phyloP scores from a whole-genome alignment of 2,329 filamentous ascomycete genomes.

The Colletotrichum sp. region DNA sequence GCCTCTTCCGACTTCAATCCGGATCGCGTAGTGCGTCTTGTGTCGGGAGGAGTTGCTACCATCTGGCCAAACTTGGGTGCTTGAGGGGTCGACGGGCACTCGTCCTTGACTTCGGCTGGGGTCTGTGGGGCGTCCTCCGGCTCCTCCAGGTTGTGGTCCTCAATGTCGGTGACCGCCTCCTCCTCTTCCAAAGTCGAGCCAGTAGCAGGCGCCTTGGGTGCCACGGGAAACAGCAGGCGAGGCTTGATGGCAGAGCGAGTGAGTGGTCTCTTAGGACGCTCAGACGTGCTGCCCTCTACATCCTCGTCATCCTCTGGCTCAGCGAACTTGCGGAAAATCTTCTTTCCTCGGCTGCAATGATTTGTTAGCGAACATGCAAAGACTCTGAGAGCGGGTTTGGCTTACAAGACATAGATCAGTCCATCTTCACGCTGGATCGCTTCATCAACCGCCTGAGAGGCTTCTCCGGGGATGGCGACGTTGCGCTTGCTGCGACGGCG shows the following conservation, averaged over 20 bases:
- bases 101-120: constrained; percentile 23
- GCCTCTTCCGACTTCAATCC: constrained; percentile 50
- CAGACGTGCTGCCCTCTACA: constrained; percentile 32
- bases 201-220: constrained; percentile 26
- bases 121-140: constrained; percentile 41
- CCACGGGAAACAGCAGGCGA: constrained; percentile 70
- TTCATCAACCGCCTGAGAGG: constrained; percentile 65
- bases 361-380: constrained; percentile 9
- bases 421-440: constrained; percentile 72
- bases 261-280: constrained; percentile 48
- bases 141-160: constrained; percentile 49
- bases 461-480: constrained; percentile 62
- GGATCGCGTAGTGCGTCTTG: constrained; percentile 63
- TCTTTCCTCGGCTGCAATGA: constrained; percentile 73
- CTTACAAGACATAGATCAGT: constrained; percentile 79
- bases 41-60: constrained; percentile 65
- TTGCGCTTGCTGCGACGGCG: constrained; percentile 61
- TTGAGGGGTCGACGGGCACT: constrained; percentile 50
- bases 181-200: constrained; percentile 54
- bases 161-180: constrained; percentile 64
- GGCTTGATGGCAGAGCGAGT: constrained; percentile 76
- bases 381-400: constrained; percentile 29
- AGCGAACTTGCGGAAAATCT: constrained; percentile 74
- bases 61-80: constrained; percentile 59
- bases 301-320: constrained; percentile 41